These are phyloP conservation scores for Psilocybe tampanensis DNA, from an alignment of 768 basidiomycete genomes.

Conservation along the genomic window DNA sequence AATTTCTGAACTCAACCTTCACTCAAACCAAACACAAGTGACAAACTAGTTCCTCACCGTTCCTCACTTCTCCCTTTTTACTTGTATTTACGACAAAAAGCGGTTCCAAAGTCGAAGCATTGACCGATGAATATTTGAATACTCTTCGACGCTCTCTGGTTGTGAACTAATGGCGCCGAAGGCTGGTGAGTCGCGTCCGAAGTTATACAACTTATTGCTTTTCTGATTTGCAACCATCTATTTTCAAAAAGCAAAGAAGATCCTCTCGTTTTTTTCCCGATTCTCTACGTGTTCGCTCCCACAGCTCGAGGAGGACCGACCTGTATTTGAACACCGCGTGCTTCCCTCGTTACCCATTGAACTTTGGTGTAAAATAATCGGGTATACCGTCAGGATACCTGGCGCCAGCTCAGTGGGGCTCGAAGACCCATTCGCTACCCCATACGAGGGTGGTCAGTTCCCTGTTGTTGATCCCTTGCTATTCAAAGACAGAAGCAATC, in stretches of 20 bases:
- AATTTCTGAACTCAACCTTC: too few relatives aligned
- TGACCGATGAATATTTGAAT: too few relatives aligned
- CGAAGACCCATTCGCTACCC: conserved; percentile 40
- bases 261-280: neutral
- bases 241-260: neutral
- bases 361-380: conserved; percentile 40
- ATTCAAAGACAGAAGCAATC: conserved; percentile 29
- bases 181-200: too few relatives aligned
- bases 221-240: too few relatives aligned
- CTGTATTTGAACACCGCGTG: neutral
- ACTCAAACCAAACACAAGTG: too few relatives aligned
- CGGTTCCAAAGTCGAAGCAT: too few relatives aligned
- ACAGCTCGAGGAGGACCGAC: neutral
- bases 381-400: conserved; percentile 33
- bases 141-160: too few relatives aligned
- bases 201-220: too few relatives aligned
- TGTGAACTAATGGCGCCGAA: too few relatives aligned
- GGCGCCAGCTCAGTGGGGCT: conserved; percentile 33
- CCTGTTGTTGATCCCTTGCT: conserved; percentile 32
- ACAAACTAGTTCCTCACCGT: too few relatives aligned
- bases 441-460: conserved; percentile 30
- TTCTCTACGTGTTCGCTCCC: neutral
- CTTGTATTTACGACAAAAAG: too few relatives aligned
- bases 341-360: conserved; percentile 19
- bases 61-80: too few relatives aligned